Conservation (phyloP, 2,329 filamentous ascomycete genomes). For the Dryadomyces sulphureus region DNA sequence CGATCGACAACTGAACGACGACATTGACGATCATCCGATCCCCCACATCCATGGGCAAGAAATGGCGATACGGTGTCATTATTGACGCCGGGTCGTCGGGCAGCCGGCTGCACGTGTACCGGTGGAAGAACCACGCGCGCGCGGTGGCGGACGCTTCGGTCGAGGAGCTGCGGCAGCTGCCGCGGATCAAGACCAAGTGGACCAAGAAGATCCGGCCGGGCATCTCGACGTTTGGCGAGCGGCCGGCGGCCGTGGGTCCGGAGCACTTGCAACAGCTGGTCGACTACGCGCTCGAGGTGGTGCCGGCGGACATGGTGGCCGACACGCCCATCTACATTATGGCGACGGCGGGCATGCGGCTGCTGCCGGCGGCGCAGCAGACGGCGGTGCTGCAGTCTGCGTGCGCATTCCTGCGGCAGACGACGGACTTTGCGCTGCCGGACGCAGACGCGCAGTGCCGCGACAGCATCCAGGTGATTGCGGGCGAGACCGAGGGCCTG, state of each 20-base stretch:
- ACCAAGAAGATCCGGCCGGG: constrained; percentile 91
- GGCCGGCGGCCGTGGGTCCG: constrained; percentile 59
- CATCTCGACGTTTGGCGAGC: constrained; percentile 76
- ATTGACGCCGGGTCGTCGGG: constrained; percentile 96
- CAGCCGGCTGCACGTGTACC: constrained; percentile 86
- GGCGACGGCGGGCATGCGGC: constrained; percentile 87
- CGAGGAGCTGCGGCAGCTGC: constrained; percentile 52
- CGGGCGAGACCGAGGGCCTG: constrained; percentile 85
- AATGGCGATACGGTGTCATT: constrained; percentile 74
- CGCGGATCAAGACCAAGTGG: constrained; percentile 71
- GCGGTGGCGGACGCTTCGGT: constrained; percentile 46
- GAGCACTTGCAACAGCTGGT: constrained; percentile 71
- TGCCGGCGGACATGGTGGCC: constrained; percentile 60
- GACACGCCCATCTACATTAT: constrained; percentile 90
- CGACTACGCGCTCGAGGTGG: constrained; percentile 63
- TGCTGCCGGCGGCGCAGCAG: constrained; percentile 62
- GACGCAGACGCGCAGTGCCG: constrained; percentile 46
- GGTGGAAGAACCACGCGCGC: constrained; percentile 67
- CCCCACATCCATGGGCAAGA: constrained; percentile 7
- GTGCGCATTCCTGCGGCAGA: constrained; percentile 64
- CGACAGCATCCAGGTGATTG: constrained; percentile 83
- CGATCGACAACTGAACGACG: too few relatives aligned
- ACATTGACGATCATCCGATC: too few relatives aligned
- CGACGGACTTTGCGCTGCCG: constrained; percentile 72
- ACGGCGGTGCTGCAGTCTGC: constrained; percentile 59